Base-by-base conservation (phyloP, 75 land plant genomes). In the Selaginella tamariscina region DNA sequence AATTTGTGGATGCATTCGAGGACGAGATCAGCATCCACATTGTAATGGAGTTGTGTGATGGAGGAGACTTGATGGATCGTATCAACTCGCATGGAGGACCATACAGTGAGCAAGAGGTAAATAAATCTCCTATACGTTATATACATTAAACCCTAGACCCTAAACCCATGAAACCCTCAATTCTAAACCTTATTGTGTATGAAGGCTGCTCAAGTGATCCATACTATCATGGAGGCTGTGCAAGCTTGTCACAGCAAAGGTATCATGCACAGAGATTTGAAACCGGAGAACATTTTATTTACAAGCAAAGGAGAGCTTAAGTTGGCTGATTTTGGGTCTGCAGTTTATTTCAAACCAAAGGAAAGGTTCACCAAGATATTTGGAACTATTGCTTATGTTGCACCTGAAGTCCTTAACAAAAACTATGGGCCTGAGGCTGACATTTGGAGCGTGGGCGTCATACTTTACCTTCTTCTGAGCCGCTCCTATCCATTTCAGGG, bases 301-400 rank as follows among this genome's bases (percentile, higher is more conserved):
- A 89, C 86, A 70, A 79, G 87, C 9, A 81, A 77, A 68, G 81
- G 81, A 66, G 71, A 69, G 39, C 84, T 91, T 55, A 91, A 91
- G 71, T 80, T 88, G 71, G 92, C 92, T 63, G 97, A 91, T 75
- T 91, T 91, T 84, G 97, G 97, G 20, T 78, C 88, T 9, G 83
- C 89, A 1, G 82, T 86, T 23, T 84, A 81, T 56, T 59, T 33
- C 68, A 27, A 64, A 65, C 81, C 81, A n/a, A n/a, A n/a, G n/a
- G n/a, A n/a, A n/a, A 82, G 70, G 31, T 74, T 84, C 64, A 56
- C 63, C 65, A 88, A 84, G 33, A 79, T 78, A 24, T 85, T 85
- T 22, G 88, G 91, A 0, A 85, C 82, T 70, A 83, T 85, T 28
- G 85, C 78, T 65, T 87, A 82, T 64, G 81, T 87, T 30, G 85